phyloP scores from a whole-genome alignment of 441 rosid species.

The Syzygium syzygioides region DNA sequence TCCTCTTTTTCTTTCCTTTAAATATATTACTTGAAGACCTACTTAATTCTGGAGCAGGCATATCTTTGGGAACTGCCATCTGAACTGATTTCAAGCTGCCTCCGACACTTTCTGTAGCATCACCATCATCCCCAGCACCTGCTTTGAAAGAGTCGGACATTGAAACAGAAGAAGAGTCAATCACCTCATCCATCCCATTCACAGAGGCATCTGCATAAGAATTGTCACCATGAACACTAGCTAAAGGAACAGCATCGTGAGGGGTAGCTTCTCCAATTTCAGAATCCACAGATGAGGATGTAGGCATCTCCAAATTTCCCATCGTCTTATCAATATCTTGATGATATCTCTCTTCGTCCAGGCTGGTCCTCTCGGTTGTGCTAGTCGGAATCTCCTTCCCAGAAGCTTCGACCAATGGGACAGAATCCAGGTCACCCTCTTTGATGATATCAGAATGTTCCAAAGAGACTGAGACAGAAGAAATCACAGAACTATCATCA shows the following conservation, averaged over 20 bases:
- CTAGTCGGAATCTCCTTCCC: constrained; percentile 21
- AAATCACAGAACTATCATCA: constrained; percentile 17
- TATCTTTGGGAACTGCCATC: constrained; percentile 45
- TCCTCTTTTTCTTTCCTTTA: constrained; percentile 52
- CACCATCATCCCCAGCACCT: constrained; percentile 26
- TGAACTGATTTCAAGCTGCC: constrained; percentile 16
- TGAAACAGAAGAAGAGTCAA: constrained; percentile 17
- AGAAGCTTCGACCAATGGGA: neutral
- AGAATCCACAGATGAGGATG: constrained; percentile 2
- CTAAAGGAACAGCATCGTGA: constrained; percentile 15
- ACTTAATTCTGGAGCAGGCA: constrained; percentile 32
- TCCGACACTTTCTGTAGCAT: constrained; percentile 21
- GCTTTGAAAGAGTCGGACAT: constrained; percentile 20
- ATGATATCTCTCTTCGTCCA: constrained; percentile 21
- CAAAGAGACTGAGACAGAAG: constrained; percentile 17
- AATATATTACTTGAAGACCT: constrained; percentile 34
- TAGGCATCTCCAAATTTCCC: constrained; percentile 20
- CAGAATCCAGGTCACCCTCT: constrained; percentile 19
- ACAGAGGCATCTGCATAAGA: constrained; percentile 17
- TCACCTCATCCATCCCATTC: constrained; percentile 18
- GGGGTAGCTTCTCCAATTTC: constrained; percentile 2
- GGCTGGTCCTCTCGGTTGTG: constrained; percentile 20
- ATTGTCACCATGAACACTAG: constrained; percentile 17
- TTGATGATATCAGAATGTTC: constrained; percentile 19
- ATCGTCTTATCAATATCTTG: constrained; percentile 16